Evolutionary conservation across 495 filamentous ascomycete species (phyloP), one percentile per base, ranked within the genome.

Genomic region (Cercophora newfieldiana): DNA sequence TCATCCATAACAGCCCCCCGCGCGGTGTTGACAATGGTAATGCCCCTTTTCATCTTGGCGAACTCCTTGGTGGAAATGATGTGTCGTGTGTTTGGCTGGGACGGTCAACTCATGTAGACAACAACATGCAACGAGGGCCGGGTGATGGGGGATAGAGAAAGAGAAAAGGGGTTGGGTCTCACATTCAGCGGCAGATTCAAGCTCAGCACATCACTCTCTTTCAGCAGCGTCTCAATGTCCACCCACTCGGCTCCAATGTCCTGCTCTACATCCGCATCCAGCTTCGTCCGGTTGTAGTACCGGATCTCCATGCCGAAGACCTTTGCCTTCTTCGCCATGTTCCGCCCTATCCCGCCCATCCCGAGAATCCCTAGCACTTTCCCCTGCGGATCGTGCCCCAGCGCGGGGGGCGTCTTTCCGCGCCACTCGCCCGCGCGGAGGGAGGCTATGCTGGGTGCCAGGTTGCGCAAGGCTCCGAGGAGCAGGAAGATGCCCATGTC

Each of bases 341-440:
- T 78, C 3, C 85, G 80, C 0, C 93, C 93, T 59, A 97, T 97
- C 0, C 92, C 92, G 8, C 93, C 93, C 90, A 96, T 94, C 7
- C 93, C 93, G 44, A 97, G 72, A 63, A 96, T 91, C 2, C 92
- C 92, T 0, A 96, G 82, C 0, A 83, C 79, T 73, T 94, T 93
- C 16, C 84, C 85, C 64, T 87, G 79, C 7, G 92, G 92, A 72
- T 93, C 90, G 63, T 85, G 86, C 49, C 88, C 88, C 49, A 89
- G 76, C 48, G 66, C 60, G 0, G 77, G 75, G 18, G 53, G 58
- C 0, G 30, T 24, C 7, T 29, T 58, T 7, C 90, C 90, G 2
- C 91, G 79, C 47, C 83, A 81, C 67, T 90, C 86, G 8, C 89
- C 89, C 48, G 85, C 74, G 1, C 90, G 83, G 7, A 95, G 81